Percentiles rank a stretch among this genome's conserved stretches.
Evolutionary conservation across 208 protist genomes (phyloP).

Genomic region (Trypanosoma melophagium): DNA sequence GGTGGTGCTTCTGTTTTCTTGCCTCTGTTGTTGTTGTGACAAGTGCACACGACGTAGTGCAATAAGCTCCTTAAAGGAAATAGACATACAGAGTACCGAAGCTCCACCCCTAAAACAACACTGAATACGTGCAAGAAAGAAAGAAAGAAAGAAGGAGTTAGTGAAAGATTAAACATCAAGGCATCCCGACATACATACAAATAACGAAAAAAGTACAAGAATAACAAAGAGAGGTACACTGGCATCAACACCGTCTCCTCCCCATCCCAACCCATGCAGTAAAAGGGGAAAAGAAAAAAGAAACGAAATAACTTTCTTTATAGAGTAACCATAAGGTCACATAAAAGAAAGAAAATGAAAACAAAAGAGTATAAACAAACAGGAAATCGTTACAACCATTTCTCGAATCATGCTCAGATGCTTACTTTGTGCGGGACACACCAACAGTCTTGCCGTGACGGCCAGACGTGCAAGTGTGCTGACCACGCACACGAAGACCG

Average conservation of each 20-base stretch:
- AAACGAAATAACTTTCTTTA: background rate
- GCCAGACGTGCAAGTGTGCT: conserved; percentile 99
- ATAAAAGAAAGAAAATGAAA: background rate
- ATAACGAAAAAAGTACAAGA: conserved; percentile 17
- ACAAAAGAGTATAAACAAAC: conserved; percentile 14
- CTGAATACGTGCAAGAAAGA: background rate
- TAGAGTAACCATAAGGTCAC: too few relatives aligned
- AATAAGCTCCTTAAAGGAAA: conserved; percentile 83
- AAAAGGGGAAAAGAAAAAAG: conserved; percentile 27
- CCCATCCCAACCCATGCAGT: conserved; percentile 6
- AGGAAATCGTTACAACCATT: background rate
- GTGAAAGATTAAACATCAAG: conserved; percentile 14
- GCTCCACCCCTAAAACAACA: background rate
- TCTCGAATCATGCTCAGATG: background rate
- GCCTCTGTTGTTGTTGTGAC: conserved; percentile 36
- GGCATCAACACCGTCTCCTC: background rate
- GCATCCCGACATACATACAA: too few relatives aligned
- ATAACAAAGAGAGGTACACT: conserved; percentile 7
- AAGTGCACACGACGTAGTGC: conserved; percentile 78
- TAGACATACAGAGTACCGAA: conserved; percentile 55
- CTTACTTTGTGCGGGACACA: conserved; percentile 82
- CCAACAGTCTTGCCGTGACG: conserved; percentile 94
- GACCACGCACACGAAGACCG: conserved; percentile 98
- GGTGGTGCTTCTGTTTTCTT: background rate
- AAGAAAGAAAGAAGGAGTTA: conserved; percentile 17